Base-by-base conservation (phyloP, 345 rosid species). In the Anacardium occidentale region DNA sequence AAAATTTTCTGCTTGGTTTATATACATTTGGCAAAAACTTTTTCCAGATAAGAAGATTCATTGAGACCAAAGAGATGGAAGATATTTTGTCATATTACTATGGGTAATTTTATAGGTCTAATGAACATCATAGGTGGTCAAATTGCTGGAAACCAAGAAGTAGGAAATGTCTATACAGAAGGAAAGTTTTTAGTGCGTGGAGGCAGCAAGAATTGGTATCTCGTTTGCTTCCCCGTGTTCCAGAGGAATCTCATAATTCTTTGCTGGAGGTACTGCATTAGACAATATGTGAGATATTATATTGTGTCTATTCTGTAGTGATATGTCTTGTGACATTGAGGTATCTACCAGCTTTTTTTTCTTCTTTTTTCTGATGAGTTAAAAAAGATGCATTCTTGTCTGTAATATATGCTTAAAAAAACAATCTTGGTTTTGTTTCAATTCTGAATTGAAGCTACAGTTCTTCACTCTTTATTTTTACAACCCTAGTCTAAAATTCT, bases 151-250 rank as follows among this genome's bases (percentile, higher is more conserved):
- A 85, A 80, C 76, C 76, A 66, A 83, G 79, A 34, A 83, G 71
- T 40, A 73, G 81, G 48, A 88, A 80, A 68, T 84, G 85, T 57
- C 75, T 80, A 34, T 75, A 54, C 58, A 93, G 93, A 58, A 78
- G 74, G 55, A 91, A 83, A 79, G 80, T 88, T 55, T 88, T 89
- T 74, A 75, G 88, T 20, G 90, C 88, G 62, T 88, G 95, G 95
- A 90, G 93, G 80, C 93, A 83, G 45, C 86, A 89, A 24, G 83
- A 85, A 79, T 74, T 91, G 68, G 64, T 86, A 37, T 79, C 94
- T 37, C 89, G 95, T 72, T 75, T 91, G 84, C 85, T 78, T 73
- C 78, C 84, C 52, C 82, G 72, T 71, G 69, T 85, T n/a, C 76
- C 81, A 0, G 86, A 78, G 68, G 81, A 81, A 57, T 62, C 73